Evolutionary conservation across 129 eudicot species (phyloP).

Genomic region (Artemisia annua): DNA sequence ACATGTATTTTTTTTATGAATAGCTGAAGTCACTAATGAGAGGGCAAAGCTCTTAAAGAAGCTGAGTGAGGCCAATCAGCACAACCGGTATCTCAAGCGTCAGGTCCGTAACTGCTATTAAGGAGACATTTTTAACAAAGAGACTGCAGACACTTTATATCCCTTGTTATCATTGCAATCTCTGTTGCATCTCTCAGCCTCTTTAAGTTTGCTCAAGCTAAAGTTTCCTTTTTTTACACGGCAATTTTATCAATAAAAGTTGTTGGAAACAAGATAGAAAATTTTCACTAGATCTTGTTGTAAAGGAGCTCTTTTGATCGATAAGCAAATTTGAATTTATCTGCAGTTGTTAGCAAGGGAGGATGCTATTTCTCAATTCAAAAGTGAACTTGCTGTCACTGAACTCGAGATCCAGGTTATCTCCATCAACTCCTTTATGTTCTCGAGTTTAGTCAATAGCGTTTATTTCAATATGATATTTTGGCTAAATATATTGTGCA

Average conservation of each 20-base stretch:
- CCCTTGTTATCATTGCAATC: too few relatives aligned
- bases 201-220: too few relatives aligned
- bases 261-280: not conserved
- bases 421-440: not conserved
- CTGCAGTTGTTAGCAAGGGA: conserved; percentile 73
- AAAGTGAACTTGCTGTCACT: conserved; percentile 70
- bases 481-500: not conserved
- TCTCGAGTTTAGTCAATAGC: not conserved
- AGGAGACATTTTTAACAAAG: too few relatives aligned
- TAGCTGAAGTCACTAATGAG: conserved; percentile 71
- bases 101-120: conserved; percentile 48
- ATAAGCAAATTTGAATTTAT: conserved; percentile 15
- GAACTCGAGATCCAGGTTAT: conserved; percentile 75
- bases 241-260: too few relatives aligned
- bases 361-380: conserved; percentile 60
- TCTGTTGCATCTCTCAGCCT: too few relatives aligned
- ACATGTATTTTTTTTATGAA: too few relatives aligned
- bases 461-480: not conserved
- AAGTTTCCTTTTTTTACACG: too few relatives aligned
- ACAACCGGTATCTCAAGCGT: conserved; percentile 81
- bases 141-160: too few relatives aligned
- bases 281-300: conserved; percentile 1
- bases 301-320: conserved; percentile 14
- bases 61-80: conserved; percentile 93
- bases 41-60: conserved; percentile 79